A percentile compares a stretch with the other conserved stretches of the same genome.
Evolutionary conservation across 257 asterid genomes (phyloP).

Genomic region (Fraxinus cuspidata): DNA sequence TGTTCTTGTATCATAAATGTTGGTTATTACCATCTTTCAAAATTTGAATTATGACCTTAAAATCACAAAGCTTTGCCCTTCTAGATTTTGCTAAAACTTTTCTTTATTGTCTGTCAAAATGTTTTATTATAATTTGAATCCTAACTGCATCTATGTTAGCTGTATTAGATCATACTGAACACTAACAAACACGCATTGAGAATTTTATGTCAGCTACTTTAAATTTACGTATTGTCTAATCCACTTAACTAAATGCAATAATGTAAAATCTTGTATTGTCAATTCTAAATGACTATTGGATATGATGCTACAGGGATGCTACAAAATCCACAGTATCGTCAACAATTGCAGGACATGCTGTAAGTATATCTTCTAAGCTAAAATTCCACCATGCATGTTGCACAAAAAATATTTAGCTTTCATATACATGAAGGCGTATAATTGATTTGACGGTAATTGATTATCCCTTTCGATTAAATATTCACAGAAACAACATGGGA

Average conservation of each 20-base stretch:
- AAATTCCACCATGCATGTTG: not conserved
- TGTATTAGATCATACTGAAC: no score
- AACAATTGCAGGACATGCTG: slow-evolving; percentile 95
- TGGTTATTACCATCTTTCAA: not conserved
- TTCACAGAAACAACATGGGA: slow-evolving; percentile 78
- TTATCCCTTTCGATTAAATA: slow-evolving; percentile 12
- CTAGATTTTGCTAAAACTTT: not conserved
- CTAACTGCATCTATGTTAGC: no score
- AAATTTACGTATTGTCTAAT: no score
- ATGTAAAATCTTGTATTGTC: no score
- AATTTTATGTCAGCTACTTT: no score
- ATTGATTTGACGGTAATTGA: not conserved
- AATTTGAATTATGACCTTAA: slow-evolving; percentile 3
- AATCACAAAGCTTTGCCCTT: not conserved
- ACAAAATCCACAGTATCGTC: slow-evolving; percentile 92
- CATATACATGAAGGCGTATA: not conserved
- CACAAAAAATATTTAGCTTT: not conserved
- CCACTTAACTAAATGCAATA: no score
- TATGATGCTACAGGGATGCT: slow-evolving; percentile 73
- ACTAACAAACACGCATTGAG: no score
- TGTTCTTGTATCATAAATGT: no score
- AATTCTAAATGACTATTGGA: no score
- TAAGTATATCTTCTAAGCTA: slow-evolving; percentile 36
- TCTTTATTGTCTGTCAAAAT: no score
- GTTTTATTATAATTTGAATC: no score